Evolutionary conservation across 2,329 filamentous ascomycete genomes (phyloP).

Genomic region (Mycosphaerelloides madeirae): DNA sequence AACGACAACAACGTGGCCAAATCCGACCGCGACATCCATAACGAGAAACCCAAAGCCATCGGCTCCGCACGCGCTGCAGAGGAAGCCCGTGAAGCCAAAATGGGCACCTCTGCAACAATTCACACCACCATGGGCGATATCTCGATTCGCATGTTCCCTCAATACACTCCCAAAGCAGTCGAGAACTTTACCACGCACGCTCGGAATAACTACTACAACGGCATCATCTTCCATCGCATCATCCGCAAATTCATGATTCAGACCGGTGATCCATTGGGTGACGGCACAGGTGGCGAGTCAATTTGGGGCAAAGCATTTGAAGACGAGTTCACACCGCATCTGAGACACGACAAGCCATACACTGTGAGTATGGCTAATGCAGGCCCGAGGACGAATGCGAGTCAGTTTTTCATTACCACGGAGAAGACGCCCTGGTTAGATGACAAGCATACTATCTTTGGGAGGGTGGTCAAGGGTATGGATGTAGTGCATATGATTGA

Average conservation of each 20-base stretch:
- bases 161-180: constrained; percentile 86
- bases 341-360: constrained; percentile 94
- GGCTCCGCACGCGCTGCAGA: constrained; percentile 47
- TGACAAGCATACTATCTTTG: constrained; percentile 94
- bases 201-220: constrained; percentile 90
- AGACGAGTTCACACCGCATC: constrained; percentile 77
- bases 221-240: constrained; percentile 93
- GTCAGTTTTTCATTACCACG: constrained; percentile 97
- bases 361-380: constrained; percentile 98
- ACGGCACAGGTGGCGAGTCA: constrained; percentile 83
- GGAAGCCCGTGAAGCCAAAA: constrained; percentile 60
- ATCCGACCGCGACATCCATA: constrained; percentile 83
- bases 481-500: constrained; percentile 97
- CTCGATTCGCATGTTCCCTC: constrained; percentile 84
- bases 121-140: constrained; percentile 96
- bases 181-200: constrained; percentile 96
- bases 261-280: constrained; percentile 76
- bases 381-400: constrained; percentile 89
- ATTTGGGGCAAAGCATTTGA: constrained; percentile 92
- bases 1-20: constrained; percentile 82
- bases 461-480: constrained; percentile 79
- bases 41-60: constrained; percentile 76
- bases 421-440: constrained; percentile 97
- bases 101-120: constrained; percentile 73
- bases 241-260: constrained; percentile 99